Base-by-base conservation (phyloP, 2,329 filamentous ascomycete species). In the Xylariaceae sp. region DNA sequence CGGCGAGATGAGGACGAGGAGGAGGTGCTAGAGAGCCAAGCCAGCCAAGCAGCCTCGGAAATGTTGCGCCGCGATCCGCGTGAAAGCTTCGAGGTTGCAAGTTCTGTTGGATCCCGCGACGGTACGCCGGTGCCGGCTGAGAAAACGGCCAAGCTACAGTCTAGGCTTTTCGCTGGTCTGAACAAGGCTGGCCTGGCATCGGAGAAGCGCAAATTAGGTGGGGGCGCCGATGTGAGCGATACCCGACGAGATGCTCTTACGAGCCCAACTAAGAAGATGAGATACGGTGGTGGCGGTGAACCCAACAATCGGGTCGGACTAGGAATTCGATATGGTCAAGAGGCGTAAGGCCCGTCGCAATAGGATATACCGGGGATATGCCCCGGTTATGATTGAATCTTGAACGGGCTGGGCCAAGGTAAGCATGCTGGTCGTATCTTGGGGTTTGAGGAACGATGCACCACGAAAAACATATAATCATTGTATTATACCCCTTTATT, bases 11-110 rank as follows among this genome's bases (percentile, higher is more conserved):
- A 75, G 1, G 75, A 76, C 14, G 79, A 89, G 41, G 83, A 89
- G 60, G 85, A 89, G 43, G 74, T 92, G 0, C 82, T 80, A 32
- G 89, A 89, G 66, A 91, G 89, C 54, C 89, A 90, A 67, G 90
- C 91, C 7, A 93, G 88, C 66, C 89, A 90, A 61, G 85, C 86
- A 44, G 91, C 91, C 1, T 87, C 88, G 2, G 87, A 86, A 63
- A 86, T 93, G 85, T 80, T 91, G 60, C 87, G 88, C 16, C 81
- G 84, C 40, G 79, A 84, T 48, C 74, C 81, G 1, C 75, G 79
- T 9, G 76, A 80, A 67, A 82, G 79, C 59, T 81, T 83, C 20
- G 82, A 83, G 42, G 74, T 80, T 2, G 76, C 75, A 0, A 74
- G 72, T 56, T 76, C 79, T 1, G 71, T 70, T 1, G 75, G 69